Evolutionary conservation across 768 basidiomycete species (phyloP).

Genomic region (Daedaleopsis sinensis): DNA sequence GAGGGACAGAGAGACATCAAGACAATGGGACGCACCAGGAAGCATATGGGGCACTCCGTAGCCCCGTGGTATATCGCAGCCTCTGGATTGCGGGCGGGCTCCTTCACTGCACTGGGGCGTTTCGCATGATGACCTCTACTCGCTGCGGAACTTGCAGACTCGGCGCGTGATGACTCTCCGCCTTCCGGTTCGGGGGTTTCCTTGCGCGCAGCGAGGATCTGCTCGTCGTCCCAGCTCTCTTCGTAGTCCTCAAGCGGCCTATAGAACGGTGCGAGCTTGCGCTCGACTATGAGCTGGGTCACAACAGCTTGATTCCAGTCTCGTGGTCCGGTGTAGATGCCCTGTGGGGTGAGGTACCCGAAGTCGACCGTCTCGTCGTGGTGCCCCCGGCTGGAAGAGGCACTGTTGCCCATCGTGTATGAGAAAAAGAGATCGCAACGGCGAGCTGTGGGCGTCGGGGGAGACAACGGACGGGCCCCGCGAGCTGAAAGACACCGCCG

Average conservation of each 20-base stretch:
- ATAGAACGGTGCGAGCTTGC: constrained; percentile 94
- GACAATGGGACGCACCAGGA: constrained; percentile 65
- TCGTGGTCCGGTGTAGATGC: constrained; percentile 79
- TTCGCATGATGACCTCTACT: constrained; percentile 48
- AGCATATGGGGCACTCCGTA: constrained; percentile 97
- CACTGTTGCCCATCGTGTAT: constrained; percentile 74
- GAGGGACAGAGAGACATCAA: constrained; percentile 24
- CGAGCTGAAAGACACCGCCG: constrained; percentile 10
- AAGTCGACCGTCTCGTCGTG: constrained; percentile 87
- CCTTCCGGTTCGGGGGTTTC: constrained; percentile 56
- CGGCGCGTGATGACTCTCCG: constrained; percentile 48
- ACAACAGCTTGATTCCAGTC: constrained; percentile 93
- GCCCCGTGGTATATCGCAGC: constrained; percentile 83
- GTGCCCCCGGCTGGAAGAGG: constrained; percentile 71
- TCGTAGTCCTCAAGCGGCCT: constrained; percentile 94
- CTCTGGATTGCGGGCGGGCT: constrained; percentile 66
- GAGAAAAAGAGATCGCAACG: not conserved
- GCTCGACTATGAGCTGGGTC: constrained; percentile 84
- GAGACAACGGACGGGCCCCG: constrained; percentile 4
- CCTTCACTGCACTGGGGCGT: constrained; percentile 62
- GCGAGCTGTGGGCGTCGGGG: constrained; percentile 10
- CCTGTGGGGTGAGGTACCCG: constrained; percentile 79
- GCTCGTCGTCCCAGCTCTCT: constrained; percentile 86
- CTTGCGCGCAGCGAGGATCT: constrained; percentile 81
- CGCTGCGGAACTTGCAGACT: constrained; percentile 37